Evolutionary conservation across 2,329 filamentous ascomycete species (phyloP), one percentile per base, ranked within the genome.

Genomic region (Colletotrichum scovillei): DNA sequence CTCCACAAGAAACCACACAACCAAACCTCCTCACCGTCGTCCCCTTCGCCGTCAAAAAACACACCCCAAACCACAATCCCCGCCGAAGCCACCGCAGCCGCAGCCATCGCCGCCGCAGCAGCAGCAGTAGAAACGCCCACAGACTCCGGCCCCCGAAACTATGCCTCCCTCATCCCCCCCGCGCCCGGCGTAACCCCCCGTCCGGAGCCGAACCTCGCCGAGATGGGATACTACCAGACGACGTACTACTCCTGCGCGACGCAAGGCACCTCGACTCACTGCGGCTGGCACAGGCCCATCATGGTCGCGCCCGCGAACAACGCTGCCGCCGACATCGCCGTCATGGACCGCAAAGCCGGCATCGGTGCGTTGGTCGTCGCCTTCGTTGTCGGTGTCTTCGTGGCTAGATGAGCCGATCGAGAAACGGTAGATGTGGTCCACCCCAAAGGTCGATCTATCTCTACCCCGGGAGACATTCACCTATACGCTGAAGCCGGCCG

Each of bases 231-330:
- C 57, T 60, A 52, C 49, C 74, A 75, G 57, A 72, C 69, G 8
- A 75, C 74, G 11, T 75, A 75, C 57, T 75, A 69, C 56, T 64
- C 72, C 49, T 75, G 74, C 64, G 74, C 65, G 12, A 75, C 74
- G 2, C 66, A 30, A 26, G 64, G 58, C 26, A 62, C 65, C 9
- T 68, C 74, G 59, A 63, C 63, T 30, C 72, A 74, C 64, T 75
- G 74, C 74, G 74, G 74, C 53, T 75, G 74, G 74, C 74, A 75
- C 68, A 32, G 74, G 24, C 74, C 74, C 11, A 57, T 75, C 30
- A 58, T 74, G 56, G 72, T 73, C 52, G 72, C 64, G 12, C 57
- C 63, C 24, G 63, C 68, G 38, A 64, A 52, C 63, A 62, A 46
- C 69, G 38, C 58, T 26, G 67, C 14, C 49, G 4, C 52, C 5